Evolutionary conservation across 352 stramenopile species (phyloP), one percentile per base, ranked within the genome.

Genomic region (Phytopythium chamaehyphon): DNA sequence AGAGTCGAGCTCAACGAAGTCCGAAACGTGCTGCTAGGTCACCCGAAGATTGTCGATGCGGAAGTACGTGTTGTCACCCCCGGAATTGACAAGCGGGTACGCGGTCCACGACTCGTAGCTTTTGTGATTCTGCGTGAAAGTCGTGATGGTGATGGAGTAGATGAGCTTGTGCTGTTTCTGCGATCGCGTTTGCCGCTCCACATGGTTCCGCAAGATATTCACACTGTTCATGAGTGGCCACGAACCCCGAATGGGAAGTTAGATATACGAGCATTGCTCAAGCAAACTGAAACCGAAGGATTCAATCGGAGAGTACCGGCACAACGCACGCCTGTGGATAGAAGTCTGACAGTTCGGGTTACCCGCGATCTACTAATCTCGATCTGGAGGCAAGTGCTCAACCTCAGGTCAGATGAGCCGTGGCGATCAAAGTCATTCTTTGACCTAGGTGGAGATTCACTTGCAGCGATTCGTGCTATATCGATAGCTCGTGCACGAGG

Each of bases 1-100:
- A 80, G 85, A 2, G 82, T 95, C 18, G 85, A 95, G 57, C 58
- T 93, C 4, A 76, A 88, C 10, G 83, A 93, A 63, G 74, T 93
- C 15, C 76, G 86, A 7, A 81, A 83, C 18, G 64, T 78, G 24
- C 48, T 92, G 15, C 47, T 86, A 6, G 54, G 66, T 9, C 59
- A 79, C 26, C 7, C 42, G 12, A 33, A 26, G 0, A 60, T 93
- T 2, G 59, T 65, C 24, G 64, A 81, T 21, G 73, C 73, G 12
- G 71, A 81, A 45, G 72, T 89, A 5, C 44, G 81, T 0, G 55
- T 80, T 8, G 10, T 51, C 12, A 24, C 28, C 7, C n/a, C 44
- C 6, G 16, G 1, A n/a, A 38, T 6, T 24, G n/a, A 15, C n/a
- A 15, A 26, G 15, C 12, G 19, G 9, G 11, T 35, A 47, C 70